These are phyloP conservation scores for Xylaria sp. DNA, from an alignment of 2,329 filamentous ascomycete species.

Conservation along the genomic window DNA sequence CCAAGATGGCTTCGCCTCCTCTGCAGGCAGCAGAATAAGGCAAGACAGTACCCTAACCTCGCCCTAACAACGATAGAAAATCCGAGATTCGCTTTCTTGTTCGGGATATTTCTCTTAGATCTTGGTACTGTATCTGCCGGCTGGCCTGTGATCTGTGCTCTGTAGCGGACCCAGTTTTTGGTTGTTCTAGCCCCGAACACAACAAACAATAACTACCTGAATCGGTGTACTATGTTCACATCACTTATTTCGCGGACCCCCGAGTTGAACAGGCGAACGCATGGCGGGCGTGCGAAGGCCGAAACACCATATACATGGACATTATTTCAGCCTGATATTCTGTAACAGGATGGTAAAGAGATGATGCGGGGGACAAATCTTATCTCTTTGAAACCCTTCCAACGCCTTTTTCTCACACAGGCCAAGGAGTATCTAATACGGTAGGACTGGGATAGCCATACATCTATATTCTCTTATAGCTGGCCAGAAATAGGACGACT, in stretches of 20 bases:
- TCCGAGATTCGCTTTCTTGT: not conserved
- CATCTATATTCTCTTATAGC: no score
- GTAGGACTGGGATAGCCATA: not conserved
- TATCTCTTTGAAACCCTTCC: not conserved
- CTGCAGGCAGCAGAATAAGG: conserved; percentile 9
- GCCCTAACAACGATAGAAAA: not conserved
- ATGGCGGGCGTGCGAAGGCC: not conserved
- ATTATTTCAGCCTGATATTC: not conserved
- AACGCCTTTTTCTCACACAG: not conserved
- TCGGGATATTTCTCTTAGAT: not conserved
- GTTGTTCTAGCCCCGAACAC: not conserved
- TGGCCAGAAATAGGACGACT: no score
- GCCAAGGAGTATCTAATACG: no score
- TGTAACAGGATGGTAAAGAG: not conserved
- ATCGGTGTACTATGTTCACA: no score
- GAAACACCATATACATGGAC: not conserved
- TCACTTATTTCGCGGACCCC: not conserved
- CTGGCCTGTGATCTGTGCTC: not conserved
- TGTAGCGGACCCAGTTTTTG: not conserved
- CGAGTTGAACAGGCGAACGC: not conserved
- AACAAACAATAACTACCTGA: no score
- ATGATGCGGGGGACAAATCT: not conserved
- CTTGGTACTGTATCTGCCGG: no score
- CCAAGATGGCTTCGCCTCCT: conserved; percentile 5
- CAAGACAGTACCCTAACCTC: not conserved